Evolutionary conservation across 192 early-diverging fungal species (phyloP), one percentile per base, ranked within the genome.

Genomic region (Umbelopsis isabellina): DNA sequence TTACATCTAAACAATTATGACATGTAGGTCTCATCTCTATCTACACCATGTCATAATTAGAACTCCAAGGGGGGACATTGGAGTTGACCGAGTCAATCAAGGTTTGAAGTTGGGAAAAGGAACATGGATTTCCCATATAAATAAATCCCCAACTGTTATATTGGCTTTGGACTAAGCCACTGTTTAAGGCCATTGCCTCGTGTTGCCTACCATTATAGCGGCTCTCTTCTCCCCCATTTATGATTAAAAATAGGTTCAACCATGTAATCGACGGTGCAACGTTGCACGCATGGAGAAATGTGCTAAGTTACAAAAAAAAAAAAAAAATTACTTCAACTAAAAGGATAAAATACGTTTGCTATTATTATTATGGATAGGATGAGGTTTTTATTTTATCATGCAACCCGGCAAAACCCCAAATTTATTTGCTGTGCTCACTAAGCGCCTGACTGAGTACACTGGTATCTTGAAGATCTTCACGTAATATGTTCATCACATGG

Each of bases 401-500:
- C 33, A 35, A n/a, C n/a, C n/a, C n/a, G n/a, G n/a, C n/a, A n/a
- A n/a, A 12, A 61, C 30, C 30, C 0, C 37, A 41, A 6, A 41
- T 6, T 41, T 41, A 61, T 61, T 61, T 30, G 33, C 55, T 61
- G 4, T 61, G 55, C 30, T 61, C 55, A 12, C 25, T 22, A 11
- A 61, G 30, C 10, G 55, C 55, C 33, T 61, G 55, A 18, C 27
- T 35, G 27, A 61, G 55, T 61, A 61, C 55, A 61, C 27, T 61
- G 55, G 55, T 51, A 45, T 69, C 75, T 46, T 58, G 50, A 25
- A 44, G 46, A 53, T 78, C 76, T 9, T 49, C 41, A 67, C 73
- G 53, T 22, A 78, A 64, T n/a, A 69, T 65, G 47, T 78, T 49
- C 23, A 78, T 67, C 18, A 69, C 53, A 61, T 78, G 72, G 33